phyloP scores from a whole-genome alignment of 768 basidiomycete genomes.

The Serendipita sp. region DNA sequence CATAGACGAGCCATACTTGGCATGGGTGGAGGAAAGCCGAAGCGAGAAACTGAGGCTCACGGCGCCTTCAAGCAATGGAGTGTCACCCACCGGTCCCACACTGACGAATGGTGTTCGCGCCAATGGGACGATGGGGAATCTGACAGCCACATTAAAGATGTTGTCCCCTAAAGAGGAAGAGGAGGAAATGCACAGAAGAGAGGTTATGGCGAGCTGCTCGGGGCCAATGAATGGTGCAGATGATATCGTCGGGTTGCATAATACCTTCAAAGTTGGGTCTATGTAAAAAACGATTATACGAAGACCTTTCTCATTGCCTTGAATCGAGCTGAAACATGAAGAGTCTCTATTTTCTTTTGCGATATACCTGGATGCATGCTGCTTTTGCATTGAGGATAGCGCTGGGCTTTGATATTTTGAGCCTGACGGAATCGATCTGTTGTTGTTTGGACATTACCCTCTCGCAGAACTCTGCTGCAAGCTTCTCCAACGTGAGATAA shows the following conservation, averaged over 20 bases:
- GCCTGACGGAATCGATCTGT: background rate
- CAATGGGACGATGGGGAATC: slow-evolving; percentile 14
- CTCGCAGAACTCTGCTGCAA: background rate
- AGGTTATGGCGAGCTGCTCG: slow-evolving; percentile 17
- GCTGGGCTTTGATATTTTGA: background rate
- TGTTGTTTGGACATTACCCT: background rate
- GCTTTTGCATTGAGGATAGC: background rate
- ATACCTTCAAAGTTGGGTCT: slow-evolving; percentile 19
- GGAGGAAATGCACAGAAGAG: slow-evolving; percentile 14
- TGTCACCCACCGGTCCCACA: slow-evolving; percentile 23
- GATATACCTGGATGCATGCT: background rate
- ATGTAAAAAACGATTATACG: background rate
- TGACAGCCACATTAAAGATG: background rate
- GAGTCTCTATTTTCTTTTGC: background rate
- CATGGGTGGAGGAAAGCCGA: slow-evolving; percentile 55
- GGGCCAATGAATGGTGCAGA: slow-evolving; percentile 47
- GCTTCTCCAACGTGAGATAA: background rate
- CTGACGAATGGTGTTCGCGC: slow-evolving; percentile 13
- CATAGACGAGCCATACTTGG: slow-evolving; percentile 70
- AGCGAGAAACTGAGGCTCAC: slow-evolving; percentile 61
- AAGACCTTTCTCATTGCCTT: too few species aligned
- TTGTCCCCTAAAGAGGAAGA: slow-evolving; percentile 13
- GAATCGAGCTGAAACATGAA: too few species aligned
- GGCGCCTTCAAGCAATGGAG: slow-evolving; percentile 18
- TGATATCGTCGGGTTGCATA: slow-evolving; percentile 67